Evolutionary conservation across 2,329 filamentous ascomycete genomes (phyloP), one percentile per base, ranked within the genome.

Genomic region (Phaeosphaeria sp.): DNA sequence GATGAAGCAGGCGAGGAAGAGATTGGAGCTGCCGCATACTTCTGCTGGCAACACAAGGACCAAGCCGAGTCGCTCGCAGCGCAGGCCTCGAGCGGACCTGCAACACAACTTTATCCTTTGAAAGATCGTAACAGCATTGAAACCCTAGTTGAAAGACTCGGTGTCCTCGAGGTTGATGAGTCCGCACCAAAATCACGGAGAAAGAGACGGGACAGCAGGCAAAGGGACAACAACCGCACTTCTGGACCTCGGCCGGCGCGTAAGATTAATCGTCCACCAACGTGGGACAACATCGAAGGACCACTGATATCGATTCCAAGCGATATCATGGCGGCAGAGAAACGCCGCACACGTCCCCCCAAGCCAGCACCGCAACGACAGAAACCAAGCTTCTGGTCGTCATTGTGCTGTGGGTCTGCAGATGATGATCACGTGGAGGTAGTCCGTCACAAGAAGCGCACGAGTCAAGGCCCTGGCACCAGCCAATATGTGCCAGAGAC

Each of bases 21-120:
- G 48, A 84, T 87, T 59, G 82, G 79, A 33, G 86, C 88, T 56
- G 77, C 78, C 4, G 82, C 79, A n/a, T 85, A 89, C 50, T 97
- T 93, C 79, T 98, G 94, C 82, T 97, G 91, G 90, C 93, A 97
- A 76, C 95, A 99, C 80, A 93, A 91, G 74, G 92, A 95, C 56
- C 95, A 99, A 77, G 92, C 92, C 2, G 73, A 80, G 53, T 72
- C 67, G 13, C 56, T 80, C 15, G 68, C 55, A 72, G 57, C 63
- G 15, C 55, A 55, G 22, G 56, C 58, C n/a, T 57, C 59, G 6
- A 55, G 60, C 4, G 65, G 67, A 17, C 68, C 72, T 27, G 70
- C 71, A 43, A 79, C 79, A 25, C 74, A 80, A 18, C 80, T 84
- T 3, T 83, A 86, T 6, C 85, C 88, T 3, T 77, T 89, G 53